Conservation (phyloP, 768 basidiomycete genomes). For the Paxillus rubicundulus region DNA sequence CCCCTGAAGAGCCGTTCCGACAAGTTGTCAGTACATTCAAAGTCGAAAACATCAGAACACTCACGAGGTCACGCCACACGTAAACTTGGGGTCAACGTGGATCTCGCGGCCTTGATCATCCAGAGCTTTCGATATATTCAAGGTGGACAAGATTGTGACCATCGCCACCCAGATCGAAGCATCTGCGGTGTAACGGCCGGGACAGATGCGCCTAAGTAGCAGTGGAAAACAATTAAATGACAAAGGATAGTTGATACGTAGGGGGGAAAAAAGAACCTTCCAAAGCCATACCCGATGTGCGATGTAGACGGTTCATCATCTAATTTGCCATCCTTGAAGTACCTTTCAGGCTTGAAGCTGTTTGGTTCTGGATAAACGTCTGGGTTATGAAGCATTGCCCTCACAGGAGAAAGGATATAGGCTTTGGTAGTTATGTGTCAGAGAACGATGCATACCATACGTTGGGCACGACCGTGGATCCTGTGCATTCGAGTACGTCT, state of each 20-base stretch:
- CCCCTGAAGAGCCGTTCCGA: background rate
- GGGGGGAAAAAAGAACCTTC: constrained; percentile 13
- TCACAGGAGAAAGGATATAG: background rate
- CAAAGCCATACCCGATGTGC: constrained; percentile 27
- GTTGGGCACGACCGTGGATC: background rate
- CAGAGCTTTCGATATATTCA: background rate
- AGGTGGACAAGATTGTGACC: constrained; percentile 1
- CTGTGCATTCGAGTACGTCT: background rate
- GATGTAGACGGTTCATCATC: constrained; percentile 9
- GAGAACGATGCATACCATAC: background rate
- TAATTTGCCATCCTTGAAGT: constrained; percentile 7
- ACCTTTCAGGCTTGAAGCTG: constrained; percentile 28
- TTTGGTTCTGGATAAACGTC: constrained; percentile 15
- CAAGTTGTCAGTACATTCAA: background rate
- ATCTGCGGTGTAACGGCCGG: constrained; percentile 2
- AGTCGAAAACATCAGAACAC: background rate
- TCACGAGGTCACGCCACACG: background rate
- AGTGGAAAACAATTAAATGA: background rate
- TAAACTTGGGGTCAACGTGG: background rate
- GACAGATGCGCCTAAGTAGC: background rate
- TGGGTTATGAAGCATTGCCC: constrained; percentile 1
- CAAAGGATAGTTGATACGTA: background rate
- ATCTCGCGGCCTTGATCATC: constrained; percentile 4
- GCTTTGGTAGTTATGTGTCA: background rate
- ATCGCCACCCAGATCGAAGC: constrained; percentile 3